Evolutionary conservation across 2,329 filamentous ascomycete genomes (phyloP), one percentile per base, ranked within the genome.

Genomic region (Tympanopsis confertula): DNA sequence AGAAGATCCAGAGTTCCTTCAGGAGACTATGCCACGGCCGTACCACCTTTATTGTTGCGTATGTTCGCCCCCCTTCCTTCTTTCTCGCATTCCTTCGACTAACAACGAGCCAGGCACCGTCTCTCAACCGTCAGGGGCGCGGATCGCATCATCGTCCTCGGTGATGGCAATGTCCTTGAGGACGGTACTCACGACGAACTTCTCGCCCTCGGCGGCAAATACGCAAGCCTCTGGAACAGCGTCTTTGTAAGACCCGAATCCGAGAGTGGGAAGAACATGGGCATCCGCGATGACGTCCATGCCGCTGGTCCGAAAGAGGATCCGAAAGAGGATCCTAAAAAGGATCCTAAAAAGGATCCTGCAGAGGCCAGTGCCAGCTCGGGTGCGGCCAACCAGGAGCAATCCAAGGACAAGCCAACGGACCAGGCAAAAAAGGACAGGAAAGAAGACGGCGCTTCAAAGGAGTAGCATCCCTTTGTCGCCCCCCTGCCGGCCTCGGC

Each of bases 1-100:
- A 71, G 57, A 53, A 70, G 51, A 47, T 85, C 63, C 54, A 72
- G 60, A 44, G 73, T 62, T 55, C 69, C 62, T 45, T 86, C 37
- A 66, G 70, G 15, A 71, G 71, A 0, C 63, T 79, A 0, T 70
- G 81, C 0, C 61, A 70, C 7, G 69, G 65, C 5, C 70, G 84
- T 4, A 84, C 82, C 0, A 78, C 85, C 0, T 72, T 91, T n/a
- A 74, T 87, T 30, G 84, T 89, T 35, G 87, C 86, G 0, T 82
- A 87, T 52, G 4, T 56, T 78, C 2, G 65, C 66, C 0, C 75
- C 71, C 0, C 71, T 75, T 37, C 65, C 12, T 37, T 17, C 13
- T 40, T 13, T 15, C n/a, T 2, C 5, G 10, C n/a, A 3, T 4
- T 12, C 12, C 4, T 4, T n/a, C 5, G 13, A n/a, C 42, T 50